A percentile compares a stretch with the other conserved stretches of the same genome.
These are phyloP conservation scores for Linanthus parryae DNA, from an alignment of 148 eudicot species.

Conservation along the genomic window DNA sequence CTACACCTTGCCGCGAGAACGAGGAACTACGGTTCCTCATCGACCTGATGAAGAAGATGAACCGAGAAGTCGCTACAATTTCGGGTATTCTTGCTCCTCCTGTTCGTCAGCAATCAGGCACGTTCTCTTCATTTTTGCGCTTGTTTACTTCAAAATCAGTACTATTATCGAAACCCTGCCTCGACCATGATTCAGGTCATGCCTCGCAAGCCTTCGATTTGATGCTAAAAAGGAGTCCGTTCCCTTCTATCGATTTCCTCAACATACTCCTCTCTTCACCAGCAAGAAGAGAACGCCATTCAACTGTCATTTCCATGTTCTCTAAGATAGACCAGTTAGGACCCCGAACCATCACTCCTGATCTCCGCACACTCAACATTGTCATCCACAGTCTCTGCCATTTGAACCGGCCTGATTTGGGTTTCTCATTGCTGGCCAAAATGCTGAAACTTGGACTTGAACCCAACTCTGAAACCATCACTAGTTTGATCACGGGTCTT, in stretches of 20 bases:
- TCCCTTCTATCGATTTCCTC: background rate
- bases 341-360: background rate
- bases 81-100: too few species aligned
- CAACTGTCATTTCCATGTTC: background rate
- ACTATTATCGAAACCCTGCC: too few species aligned
- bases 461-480: background rate
- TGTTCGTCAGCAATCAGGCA: too few species aligned
- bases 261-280: background rate
- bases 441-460: background rate
- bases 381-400: background rate
- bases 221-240: background rate
- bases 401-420: background rate
- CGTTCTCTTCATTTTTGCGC: too few species aligned
- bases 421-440: background rate
- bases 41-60: too few species aligned
- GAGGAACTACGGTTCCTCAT: too few species aligned
- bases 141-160: too few species aligned
- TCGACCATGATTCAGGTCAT: too few species aligned
- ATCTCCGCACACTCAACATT: background rate
- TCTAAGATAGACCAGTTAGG: background rate
- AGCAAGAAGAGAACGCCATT: background rate
- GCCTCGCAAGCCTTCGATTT: too few species aligned
- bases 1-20: too few species aligned
- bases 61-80: too few species aligned
- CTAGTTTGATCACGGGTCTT: background rate